phyloP scores from a whole-genome alignment of 192 early-diverging fungal species.

The Entophlyctis helioformis region DNA sequence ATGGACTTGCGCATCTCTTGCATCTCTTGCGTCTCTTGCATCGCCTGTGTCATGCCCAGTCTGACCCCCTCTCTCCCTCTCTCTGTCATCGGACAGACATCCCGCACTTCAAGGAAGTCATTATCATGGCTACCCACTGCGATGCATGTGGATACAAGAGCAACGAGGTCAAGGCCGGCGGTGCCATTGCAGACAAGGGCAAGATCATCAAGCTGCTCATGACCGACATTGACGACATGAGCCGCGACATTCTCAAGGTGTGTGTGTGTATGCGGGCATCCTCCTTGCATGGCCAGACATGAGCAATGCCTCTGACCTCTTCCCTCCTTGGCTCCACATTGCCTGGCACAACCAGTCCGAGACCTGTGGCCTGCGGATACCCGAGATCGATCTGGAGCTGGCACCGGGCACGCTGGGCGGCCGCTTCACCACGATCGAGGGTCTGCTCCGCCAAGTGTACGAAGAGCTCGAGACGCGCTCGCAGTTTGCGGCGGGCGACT shows the following conservation, averaged over 20 bases:
- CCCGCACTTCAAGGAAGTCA: constrained; percentile 91
- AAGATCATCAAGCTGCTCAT: constrained; percentile 72
- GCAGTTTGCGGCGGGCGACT: constrained; percentile 66
- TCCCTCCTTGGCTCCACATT: neutral
- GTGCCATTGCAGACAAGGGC: constrained; percentile 66
- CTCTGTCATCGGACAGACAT: no score
- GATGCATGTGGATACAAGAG: constrained; percentile 86
- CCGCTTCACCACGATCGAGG: constrained; percentile 91
- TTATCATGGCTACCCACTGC: constrained; percentile 90
- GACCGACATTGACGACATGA: constrained; percentile 76
- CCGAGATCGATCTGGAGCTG: constrained; percentile 82
- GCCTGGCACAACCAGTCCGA: constrained; percentile 43
- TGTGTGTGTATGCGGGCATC: neutral
- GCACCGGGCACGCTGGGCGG: constrained; percentile 83
- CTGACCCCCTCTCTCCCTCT: no score
- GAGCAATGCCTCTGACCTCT: no score
- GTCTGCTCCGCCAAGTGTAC: constrained; percentile 75
- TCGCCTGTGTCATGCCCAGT: neutral
- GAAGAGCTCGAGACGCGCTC: constrained; percentile 62
- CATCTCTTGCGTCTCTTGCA: constrained; percentile 1
- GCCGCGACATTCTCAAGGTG: constrained; percentile 83
- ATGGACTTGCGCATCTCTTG: neutral
- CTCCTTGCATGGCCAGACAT: neutral
- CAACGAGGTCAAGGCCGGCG: constrained; percentile 94
- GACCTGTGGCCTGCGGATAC: constrained; percentile 79